Conservation (phyloP, 345 rosid genomes). For the Lepidium sativum region DNA sequence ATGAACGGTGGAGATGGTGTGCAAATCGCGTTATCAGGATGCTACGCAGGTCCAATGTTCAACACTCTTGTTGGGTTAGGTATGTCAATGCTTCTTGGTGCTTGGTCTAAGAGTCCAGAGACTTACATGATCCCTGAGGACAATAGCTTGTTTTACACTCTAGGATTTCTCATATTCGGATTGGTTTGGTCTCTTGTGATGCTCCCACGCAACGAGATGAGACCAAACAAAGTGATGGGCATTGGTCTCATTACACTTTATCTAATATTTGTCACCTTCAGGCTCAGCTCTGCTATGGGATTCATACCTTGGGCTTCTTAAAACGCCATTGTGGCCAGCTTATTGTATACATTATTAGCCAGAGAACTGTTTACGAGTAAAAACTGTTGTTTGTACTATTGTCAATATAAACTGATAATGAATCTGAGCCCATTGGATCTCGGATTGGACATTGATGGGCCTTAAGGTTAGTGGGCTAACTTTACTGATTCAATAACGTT, state of each 20-base stretch:
- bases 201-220: constrained; percentile 66
- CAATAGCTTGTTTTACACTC: constrained; percentile 51
- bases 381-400: not conserved
- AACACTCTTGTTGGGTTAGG: constrained; percentile 90
- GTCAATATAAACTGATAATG: not conserved
- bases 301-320: constrained; percentile 26
- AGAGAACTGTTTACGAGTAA: constrained; percentile 1
- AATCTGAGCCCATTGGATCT: not conserved
- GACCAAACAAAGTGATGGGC: constrained; percentile 50
- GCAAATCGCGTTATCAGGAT: constrained; percentile 89
- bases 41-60: constrained; percentile 98
- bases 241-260: constrained; percentile 39
- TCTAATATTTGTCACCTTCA: constrained; percentile 34
- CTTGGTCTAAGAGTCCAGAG: constrained; percentile 59
- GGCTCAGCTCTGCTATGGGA: constrained; percentile 37
- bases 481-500: not conserved
- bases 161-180: constrained; percentile 63
- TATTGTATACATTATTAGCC: not conserved
- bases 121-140: constrained; percentile 53
- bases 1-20: constrained; percentile 71
- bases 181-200: constrained; percentile 63
- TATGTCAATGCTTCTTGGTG: constrained; percentile 64
- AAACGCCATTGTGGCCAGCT: constrained; percentile 1
- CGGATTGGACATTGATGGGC: not conserved
- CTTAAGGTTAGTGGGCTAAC: not conserved